Evolutionary conservation across 2,329 filamentous ascomycete genomes (phyloP).

Genomic region (Aspergillus sp.): DNA sequence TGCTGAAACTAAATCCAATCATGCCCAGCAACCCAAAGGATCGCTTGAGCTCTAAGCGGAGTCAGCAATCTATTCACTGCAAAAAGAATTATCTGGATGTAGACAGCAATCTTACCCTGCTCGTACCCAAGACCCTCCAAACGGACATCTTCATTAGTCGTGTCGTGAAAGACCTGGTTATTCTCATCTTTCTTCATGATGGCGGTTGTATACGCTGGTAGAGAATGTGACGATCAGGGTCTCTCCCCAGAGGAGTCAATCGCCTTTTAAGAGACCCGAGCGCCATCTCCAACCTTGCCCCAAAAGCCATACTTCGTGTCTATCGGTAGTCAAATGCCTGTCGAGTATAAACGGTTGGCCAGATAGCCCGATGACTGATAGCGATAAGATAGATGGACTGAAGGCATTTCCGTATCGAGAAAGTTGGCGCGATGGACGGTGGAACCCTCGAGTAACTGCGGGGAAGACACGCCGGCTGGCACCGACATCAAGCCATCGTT

Average conservation of each 20-base stretch:
- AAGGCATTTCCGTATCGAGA: not conserved
- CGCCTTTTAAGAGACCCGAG: not conserved
- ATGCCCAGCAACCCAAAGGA: slow-evolving; percentile 54
- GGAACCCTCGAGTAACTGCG: too few relatives aligned
- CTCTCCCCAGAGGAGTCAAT: not conserved
- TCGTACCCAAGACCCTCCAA: slow-evolving; percentile 37
- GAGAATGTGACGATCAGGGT: not conserved
- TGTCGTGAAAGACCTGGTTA: not conserved
- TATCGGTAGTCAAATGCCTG: not conserved
- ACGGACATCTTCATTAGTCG: slow-evolving; percentile 28
- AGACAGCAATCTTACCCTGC: slow-evolving; percentile 24
- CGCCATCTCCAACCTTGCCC: not conserved
- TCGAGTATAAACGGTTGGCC: too few relatives aligned
- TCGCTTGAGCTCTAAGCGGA: slow-evolving; percentile 48
- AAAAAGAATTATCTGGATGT: not conserved
- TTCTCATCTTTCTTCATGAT: not conserved
- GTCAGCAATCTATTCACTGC: not conserved
- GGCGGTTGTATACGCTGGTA: too few relatives aligned
- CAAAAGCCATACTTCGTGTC: not conserved
- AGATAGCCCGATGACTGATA: not conserved
- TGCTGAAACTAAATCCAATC: slow-evolving; percentile 56
- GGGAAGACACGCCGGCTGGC: too few relatives aligned
- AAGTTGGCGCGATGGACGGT: not conserved
- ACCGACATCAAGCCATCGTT: too few relatives aligned
- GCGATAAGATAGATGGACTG: not conserved